A percentile compares a stretch with the other conserved stretches of the same genome.
These are phyloP conservation scores for Mallotus nudiflorus DNA, from an alignment of 345 rosid species.

Conservation along the genomic window DNA sequence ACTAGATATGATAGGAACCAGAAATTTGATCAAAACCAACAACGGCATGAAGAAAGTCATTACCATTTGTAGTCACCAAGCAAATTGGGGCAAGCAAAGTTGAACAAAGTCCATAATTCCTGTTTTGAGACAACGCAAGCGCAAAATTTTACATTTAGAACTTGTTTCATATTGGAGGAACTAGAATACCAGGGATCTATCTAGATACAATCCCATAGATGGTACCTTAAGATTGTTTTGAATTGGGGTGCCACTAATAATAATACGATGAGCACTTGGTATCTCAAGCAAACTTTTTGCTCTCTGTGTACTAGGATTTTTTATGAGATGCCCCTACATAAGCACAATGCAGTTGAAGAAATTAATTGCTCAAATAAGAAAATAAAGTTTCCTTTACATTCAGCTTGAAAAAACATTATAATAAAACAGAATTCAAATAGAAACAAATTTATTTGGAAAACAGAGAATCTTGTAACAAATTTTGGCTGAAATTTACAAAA, in stretches of 20 bases:
- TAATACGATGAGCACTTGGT: slow-evolving; percentile 83
- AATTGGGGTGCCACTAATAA: slow-evolving; percentile 94
- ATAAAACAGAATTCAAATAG: background rate
- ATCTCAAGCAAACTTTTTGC: slow-evolving; percentile 97
- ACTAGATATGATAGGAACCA: slow-evolving; percentile 23
- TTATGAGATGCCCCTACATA: slow-evolving; percentile 90
- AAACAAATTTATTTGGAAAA: no score
- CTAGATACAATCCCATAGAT: slow-evolving; percentile 13
- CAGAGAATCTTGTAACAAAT: no score
- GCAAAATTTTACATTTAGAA: background rate
- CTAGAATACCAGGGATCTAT: background rate
- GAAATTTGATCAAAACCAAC: slow-evolving; percentile 20
- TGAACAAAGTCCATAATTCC: slow-evolving; percentile 97
- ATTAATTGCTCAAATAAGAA: background rate
- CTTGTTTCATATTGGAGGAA: slow-evolving; percentile 9
- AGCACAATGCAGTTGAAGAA: background rate
- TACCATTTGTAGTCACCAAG: slow-evolving; percentile 87
- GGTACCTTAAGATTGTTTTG: slow-evolving; percentile 95
- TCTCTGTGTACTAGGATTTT: slow-evolving; percentile 95
- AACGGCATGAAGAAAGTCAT: slow-evolving; percentile 19
- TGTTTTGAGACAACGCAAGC: slow-evolving; percentile 29
- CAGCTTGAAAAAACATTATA: background rate
- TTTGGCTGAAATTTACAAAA: no score
- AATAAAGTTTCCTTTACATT: background rate
- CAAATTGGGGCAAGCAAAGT: slow-evolving; percentile 87